Evolutionary conservation across 305 asterid species (phyloP).

Genomic region (Fraxinus albicans): DNA sequence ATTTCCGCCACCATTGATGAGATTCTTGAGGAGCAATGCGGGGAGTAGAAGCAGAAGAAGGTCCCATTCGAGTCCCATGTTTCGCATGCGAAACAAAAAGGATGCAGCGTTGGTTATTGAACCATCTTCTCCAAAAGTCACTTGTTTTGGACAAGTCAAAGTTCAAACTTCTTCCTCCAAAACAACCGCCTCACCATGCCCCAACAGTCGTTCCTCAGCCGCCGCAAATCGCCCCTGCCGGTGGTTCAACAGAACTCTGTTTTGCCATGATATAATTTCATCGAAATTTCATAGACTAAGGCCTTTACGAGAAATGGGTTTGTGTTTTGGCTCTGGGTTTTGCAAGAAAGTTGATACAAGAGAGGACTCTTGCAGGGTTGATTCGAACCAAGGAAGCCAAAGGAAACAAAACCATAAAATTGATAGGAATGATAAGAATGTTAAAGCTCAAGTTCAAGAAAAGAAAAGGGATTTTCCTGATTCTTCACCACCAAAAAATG

Average conservation of each 20-base stretch:
- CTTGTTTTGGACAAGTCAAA: conserved; percentile 89
- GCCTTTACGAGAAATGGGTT: too few relatives aligned
- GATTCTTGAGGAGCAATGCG: conserved; percentile 64
- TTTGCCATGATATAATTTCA: not conserved
- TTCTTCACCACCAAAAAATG: not conserved
- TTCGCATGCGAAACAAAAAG: conserved; percentile 45
- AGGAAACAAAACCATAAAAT: not conserved
- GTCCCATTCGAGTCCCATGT: conserved; percentile 72
- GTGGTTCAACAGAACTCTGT: conserved; percentile 29
- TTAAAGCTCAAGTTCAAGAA: not conserved
- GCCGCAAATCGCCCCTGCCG: conserved; percentile 13
- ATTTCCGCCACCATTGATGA: conserved; percentile 81
- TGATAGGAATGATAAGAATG: not conserved
- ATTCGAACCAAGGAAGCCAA: not conserved
- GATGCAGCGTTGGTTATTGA: conserved; percentile 23
- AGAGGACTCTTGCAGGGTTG: not conserved
- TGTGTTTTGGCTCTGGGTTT: not conserved
- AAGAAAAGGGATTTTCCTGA: not conserved
- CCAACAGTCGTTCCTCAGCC: not conserved
- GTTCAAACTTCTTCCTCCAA: conserved; percentile 52
- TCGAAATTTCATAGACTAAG: not conserved
- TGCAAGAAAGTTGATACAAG: not conserved
- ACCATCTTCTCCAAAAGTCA: conserved; percentile 91
- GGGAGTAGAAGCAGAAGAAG: conserved; percentile 83
- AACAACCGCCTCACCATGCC: conserved; percentile 5